Evolutionary conservation across 768 basidiomycete species (phyloP).

Genomic region (button mushroom (Agaricus bisporus)): DNA sequence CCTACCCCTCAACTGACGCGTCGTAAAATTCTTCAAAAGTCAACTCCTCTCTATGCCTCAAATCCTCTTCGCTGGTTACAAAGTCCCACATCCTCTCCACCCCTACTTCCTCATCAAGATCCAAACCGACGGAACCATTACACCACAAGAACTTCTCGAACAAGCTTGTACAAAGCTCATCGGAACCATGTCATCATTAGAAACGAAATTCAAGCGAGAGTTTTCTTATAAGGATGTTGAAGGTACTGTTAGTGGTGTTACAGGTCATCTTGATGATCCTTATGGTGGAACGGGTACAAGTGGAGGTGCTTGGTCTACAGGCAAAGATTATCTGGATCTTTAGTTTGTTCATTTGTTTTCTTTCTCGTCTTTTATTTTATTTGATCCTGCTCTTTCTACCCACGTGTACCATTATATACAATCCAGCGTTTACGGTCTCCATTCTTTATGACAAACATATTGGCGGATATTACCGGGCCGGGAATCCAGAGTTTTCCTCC

Average conservation of each 20-base stretch:
- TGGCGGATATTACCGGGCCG: too few species aligned
- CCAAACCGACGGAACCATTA: constrained; percentile 85
- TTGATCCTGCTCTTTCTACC: neutral
- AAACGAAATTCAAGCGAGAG: constrained; percentile 76
- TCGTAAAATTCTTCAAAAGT: constrained; percentile 39
- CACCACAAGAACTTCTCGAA: constrained; percentile 79
- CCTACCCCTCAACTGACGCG: neutral
- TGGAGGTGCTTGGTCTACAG: constrained; percentile 36
- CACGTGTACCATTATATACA: neutral
- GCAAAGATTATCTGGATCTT: constrained; percentile 51
- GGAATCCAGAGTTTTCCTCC: too few species aligned
- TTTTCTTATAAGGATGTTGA: constrained; percentile 76
- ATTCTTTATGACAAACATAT: neutral
- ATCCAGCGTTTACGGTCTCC: neutral
- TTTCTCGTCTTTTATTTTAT: neutral
- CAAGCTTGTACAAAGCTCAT: constrained; percentile 82
- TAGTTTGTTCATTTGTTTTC: constrained; percentile 18
- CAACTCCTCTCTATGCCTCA: constrained; percentile 86
- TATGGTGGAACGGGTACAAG: constrained; percentile 38
- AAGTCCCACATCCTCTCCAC: constrained; percentile 94
- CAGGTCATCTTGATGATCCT: constrained; percentile 34
- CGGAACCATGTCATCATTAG: constrained; percentile 56
- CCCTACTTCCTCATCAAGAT: constrained; percentile 93
- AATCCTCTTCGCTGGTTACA: constrained; percentile 96
- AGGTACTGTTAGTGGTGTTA: constrained; percentile 24